Evolutionary conservation across 192 early-diverging fungal genomes (phyloP), one percentile per base, ranked within the genome.

Genomic region (Coemansia sp.): DNA sequence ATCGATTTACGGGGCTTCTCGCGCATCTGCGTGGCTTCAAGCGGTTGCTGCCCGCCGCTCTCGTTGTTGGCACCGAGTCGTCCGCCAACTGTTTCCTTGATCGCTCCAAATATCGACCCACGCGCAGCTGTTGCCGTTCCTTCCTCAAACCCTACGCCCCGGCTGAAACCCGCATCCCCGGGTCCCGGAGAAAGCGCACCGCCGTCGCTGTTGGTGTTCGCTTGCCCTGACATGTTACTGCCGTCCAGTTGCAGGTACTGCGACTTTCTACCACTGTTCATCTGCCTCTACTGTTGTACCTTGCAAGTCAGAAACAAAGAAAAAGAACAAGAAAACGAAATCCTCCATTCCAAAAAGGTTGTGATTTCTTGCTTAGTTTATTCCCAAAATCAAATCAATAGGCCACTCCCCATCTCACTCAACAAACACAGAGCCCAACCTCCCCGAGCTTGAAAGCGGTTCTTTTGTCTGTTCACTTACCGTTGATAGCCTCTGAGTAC

Each of bases 141-240:
- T 49, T 72, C 71, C 45, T 80, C 78, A 19, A 76, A 80, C 7
- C 78, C 78, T 8, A 80, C 78, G 12, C 78, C 78, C 9, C 78
- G 73, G 37, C 69, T 66, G 60, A 80, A 80, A 8, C 66, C 75
- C 3, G 60, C 67, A 11, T 58, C 58, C 9, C 62, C 65, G n/a
- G 59, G 7, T 12, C 41, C 39, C 15, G 69, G 74, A 18, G 74
- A 68, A 15, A 68, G n/a, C 0, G 67, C 63, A 21, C 60, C 48
- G 6, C 62, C 45, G 63, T 43, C 21, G 1, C 57, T 60, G 70
- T 67, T 71, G 52, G 67, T 76, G 47, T 26, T 52, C 5, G 62
- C 57, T 8, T 72, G 62, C 8, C 57, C 56, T 36, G 75, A 69
- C 41, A 60, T 56, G 54, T 45, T 71, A 22, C 51, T 54, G 58